These are phyloP conservation scores for Aspergillus sp. DNA, from an alignment of 2,329 filamentous ascomycete species.

Conservation along the genomic window DNA sequence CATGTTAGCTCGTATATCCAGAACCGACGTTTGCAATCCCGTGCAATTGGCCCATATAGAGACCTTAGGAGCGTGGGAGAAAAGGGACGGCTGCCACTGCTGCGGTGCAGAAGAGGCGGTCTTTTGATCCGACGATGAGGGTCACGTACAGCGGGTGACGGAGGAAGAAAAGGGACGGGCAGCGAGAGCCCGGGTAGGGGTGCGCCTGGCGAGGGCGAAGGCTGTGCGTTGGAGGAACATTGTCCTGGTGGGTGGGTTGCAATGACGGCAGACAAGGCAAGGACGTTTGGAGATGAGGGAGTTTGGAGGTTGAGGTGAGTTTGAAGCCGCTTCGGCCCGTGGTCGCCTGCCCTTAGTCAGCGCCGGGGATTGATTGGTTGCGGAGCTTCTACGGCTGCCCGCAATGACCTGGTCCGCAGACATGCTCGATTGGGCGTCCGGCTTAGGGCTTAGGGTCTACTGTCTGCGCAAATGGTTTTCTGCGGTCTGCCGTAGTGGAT, in stretches of 20 bases:
- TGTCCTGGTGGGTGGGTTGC: slow-evolving; percentile 31
- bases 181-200: slow-evolving; percentile 45
- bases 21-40: background rate
- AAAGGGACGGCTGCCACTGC: slow-evolving; percentile 23
- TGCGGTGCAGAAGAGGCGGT: slow-evolving; percentile 15
- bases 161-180: slow-evolving; percentile 50
- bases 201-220: slow-evolving; percentile 49
- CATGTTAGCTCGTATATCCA: slow-evolving; percentile 27
- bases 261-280: slow-evolving; percentile 27
- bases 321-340: slow-evolving; percentile 44
- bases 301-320: slow-evolving; percentile 41
- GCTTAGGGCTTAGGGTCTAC: slow-evolving; percentile 21
- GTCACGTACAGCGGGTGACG: slow-evolving; percentile 49
- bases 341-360: slow-evolving; percentile 29
- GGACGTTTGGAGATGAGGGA: slow-evolving; percentile 33
- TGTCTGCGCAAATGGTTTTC: background rate
- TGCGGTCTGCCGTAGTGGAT: background rate
- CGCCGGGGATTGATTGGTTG: slow-evolving; percentile 27
- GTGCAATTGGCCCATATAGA: slow-evolving; percentile 1
- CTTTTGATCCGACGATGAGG: slow-evolving; percentile 28
- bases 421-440: slow-evolving; percentile 23
- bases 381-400: slow-evolving; percentile 20
- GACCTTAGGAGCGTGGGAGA: slow-evolving; percentile 27
- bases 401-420: slow-evolving; percentile 18
- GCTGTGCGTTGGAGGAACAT: slow-evolving; percentile 53